Evolutionary conservation across 1,284 basidiomycete genomes (phyloP).

Genomic region (Apiotrichum veenhuisii): DNA sequence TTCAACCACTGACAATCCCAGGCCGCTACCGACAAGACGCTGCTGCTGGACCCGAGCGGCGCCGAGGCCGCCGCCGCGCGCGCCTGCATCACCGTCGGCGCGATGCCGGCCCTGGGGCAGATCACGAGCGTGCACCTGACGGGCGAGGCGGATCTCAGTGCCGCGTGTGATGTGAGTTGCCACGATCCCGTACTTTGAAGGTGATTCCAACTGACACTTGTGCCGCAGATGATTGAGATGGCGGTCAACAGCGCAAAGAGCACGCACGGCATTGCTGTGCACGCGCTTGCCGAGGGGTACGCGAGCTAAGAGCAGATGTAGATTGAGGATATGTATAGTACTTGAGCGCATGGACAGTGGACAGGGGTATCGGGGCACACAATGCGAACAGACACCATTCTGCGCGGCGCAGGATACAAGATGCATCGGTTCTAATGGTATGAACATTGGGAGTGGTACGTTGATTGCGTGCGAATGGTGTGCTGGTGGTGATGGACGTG

Average conservation of each 20-base stretch:
- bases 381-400: too few species aligned
- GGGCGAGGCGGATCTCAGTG: conserved; percentile 54
- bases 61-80: conserved; percentile 53
- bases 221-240: conserved; percentile 35
- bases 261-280: conserved; percentile 32
- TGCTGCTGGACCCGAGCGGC: conserved; percentile 71
- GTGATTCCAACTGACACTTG: background rate
- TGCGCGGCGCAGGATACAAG: background rate
- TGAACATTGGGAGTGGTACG: background rate
- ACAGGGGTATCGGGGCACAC: too few species aligned
- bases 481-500: too few species aligned
- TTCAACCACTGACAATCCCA: conserved; percentile 6
- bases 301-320: background rate
- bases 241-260: conserved; percentile 24
- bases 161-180: conserved; percentile 33
- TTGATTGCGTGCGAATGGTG: background rate
- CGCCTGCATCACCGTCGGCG: conserved; percentile 68
- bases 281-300: conserved; percentile 28
- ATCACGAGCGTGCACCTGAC: conserved; percentile 77
- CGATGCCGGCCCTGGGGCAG: conserved; percentile 84
- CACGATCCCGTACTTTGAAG: background rate
- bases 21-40: conserved; percentile 52
- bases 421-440: background rate
- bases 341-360: background rate
- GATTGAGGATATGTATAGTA: background rate